These are phyloP conservation scores for Cubamyces sp. DNA, from an alignment of 768 basidiomycete genomes.

Conservation along the genomic window DNA sequence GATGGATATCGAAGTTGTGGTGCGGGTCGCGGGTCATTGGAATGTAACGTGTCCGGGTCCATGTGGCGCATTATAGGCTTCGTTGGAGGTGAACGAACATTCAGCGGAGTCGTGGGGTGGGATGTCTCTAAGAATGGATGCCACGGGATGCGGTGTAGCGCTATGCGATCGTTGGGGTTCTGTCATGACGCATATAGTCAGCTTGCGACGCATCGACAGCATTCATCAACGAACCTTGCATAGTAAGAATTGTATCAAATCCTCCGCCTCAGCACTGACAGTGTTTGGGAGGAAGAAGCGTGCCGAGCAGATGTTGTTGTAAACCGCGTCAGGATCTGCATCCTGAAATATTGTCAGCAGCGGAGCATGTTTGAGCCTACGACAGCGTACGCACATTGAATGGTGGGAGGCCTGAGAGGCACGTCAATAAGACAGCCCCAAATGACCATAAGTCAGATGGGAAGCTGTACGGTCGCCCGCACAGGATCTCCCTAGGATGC, in stretches of 20 bases:
- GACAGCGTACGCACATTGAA: conserved; percentile 36
- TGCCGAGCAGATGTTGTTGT: conserved; percentile 32
- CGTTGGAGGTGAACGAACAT: no score
- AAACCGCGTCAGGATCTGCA: conserved; percentile 25
- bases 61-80: background rate
- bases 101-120: conserved; percentile 24
- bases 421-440: conserved; percentile 45
- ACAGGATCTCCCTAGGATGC: conserved; percentile 43
- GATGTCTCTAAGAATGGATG: conserved; percentile 40
- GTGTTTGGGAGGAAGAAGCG: conserved; percentile 33
- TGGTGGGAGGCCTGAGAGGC: conserved; percentile 41
- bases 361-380: background rate
- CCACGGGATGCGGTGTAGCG: conserved; percentile 31
- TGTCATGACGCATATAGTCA: background rate
- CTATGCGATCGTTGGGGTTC: conserved; percentile 36
- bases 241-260: conserved; percentile 29
- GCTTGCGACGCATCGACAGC: no score
- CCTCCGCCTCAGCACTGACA: conserved; percentile 30
- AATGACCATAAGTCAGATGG: conserved; percentile 52
- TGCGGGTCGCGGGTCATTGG: background rate
- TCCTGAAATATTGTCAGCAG: conserved; percentile 25
- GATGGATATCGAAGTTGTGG: conserved; percentile 7
- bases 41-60: background rate
- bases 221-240: conserved; percentile 25
- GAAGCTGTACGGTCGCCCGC: conserved; percentile 39